Conservation (phyloP, 495 filamentous ascomycete genomes). For the Podospora comata region DNA sequence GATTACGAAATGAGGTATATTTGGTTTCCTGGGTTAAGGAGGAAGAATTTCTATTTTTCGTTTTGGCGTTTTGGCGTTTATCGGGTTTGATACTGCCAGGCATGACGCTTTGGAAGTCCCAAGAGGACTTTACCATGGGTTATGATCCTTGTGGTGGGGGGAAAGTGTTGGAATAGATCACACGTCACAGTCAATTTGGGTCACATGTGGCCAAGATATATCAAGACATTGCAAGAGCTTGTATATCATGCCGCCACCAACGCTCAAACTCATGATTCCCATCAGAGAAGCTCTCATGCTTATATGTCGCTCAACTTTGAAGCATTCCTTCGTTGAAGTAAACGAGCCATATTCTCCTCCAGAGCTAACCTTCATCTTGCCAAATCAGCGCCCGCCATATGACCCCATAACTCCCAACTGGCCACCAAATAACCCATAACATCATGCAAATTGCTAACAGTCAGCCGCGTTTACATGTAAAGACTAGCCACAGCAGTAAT, state of each 20-base stretch:
- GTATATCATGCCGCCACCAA: background rate
- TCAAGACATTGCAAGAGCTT: background rate
- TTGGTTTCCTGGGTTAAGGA: background rate
- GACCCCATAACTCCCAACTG: background rate
- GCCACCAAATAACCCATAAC: background rate
- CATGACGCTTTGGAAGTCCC: background rate
- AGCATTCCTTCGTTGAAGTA: background rate
- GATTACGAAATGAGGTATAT: background rate
- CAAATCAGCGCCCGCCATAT: background rate
- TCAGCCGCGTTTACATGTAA: slow-evolving; percentile 59
- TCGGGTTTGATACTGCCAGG: background rate
- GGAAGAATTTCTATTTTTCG: background rate
- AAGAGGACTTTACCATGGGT: background rate
- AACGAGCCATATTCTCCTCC: background rate
- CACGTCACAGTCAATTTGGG: background rate
- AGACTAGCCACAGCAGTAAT: slow-evolving; percentile 85
- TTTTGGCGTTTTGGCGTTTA: background rate
- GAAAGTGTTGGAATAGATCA: background rate
- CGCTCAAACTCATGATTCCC: background rate
- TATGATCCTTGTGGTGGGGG: background rate
- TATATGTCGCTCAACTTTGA: background rate
- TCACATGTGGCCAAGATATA: background rate
- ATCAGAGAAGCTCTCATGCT: background rate
- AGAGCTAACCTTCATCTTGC: background rate
- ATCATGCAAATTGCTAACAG: background rate